Evolutionary conservation across 192 early-diverging fungal genomes (phyloP), one percentile per base, ranked within the genome.

Genomic region (Gigaspora rosea): DNA sequence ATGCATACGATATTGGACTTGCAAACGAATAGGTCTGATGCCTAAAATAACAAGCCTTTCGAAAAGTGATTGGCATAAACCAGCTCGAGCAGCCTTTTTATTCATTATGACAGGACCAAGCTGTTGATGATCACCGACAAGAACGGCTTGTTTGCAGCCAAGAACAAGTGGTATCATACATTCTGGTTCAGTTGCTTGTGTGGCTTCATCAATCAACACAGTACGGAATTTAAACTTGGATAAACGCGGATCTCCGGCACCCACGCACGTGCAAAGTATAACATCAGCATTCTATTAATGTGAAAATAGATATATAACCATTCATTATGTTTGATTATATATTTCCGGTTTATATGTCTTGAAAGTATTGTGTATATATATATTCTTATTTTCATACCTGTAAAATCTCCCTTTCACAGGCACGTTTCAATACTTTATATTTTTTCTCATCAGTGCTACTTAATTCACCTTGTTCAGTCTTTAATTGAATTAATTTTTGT

Each of bases 1-100:
- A 76, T 99, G 98, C 98, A 98, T 98, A 79, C 98, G 95, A 78
- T 99, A 99, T 82, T 99, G 98, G 5, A 99, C 96, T 69, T 98
- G 94, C 18, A 99, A 89, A 22, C 97, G 92, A 75, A 98, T 94
- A 18, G 98, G 98, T 7, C 96, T 89, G 36, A 96, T 86, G 20
- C 95, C 95, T 20, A 98, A 86, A 70, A 96, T 90, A 33, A 99
- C 92, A 47, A 98, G 86, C 27, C 98, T 90, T 84, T 99, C 98
- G 82, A 99, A 99, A 49, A 99, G 83, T 4, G 96, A 97, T 84
- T 97, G 96, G 66, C 91, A 94, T 35, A 98, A 83, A 22, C 98
- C 98, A 7, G 98, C 98, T 32, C 91, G 88, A 0, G 96, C 95
- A 7, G 96, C 96, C 58, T 95, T 94, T 82, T 98, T 98, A 86